A percentile compares a stretch with the other conserved stretches of the same genome.
Conservation (phyloP, 139 green algal species). For the Tetraselmis chui region DNA sequence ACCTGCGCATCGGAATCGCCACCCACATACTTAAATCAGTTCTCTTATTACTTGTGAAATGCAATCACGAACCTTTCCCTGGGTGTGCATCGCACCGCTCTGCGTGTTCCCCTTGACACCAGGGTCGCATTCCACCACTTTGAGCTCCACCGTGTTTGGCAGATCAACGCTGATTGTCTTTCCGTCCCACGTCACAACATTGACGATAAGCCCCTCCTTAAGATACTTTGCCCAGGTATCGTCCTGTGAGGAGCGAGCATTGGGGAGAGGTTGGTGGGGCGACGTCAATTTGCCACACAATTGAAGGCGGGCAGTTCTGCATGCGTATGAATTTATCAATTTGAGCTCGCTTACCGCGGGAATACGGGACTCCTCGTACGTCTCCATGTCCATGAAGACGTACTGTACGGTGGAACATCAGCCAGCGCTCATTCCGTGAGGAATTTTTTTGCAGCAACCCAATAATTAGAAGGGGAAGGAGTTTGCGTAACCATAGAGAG, state of each 20-base stretch:
- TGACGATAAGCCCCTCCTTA: slow-evolving; percentile 69
- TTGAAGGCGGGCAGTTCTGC: too few relatives aligned
- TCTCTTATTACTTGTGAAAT: too few relatives aligned
- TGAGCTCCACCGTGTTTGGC: slow-evolving; percentile 71
- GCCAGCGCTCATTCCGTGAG: slow-evolving; percentile 12
- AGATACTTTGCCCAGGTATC: slow-evolving; percentile 85
- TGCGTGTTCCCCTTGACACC: slow-evolving; percentile 86
- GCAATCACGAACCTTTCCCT: not conserved
- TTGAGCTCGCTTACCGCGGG: slow-evolving; percentile 15
- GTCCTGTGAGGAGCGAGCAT: slow-evolving; percentile 21
- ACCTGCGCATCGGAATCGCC: too few relatives aligned
- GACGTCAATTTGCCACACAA: too few relatives aligned
- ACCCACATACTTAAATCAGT: too few relatives aligned
- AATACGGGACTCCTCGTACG: slow-evolving; percentile 92
- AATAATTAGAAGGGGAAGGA: not conserved
- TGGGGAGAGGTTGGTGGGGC: too few relatives aligned
- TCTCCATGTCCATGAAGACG: slow-evolving; percentile 94
- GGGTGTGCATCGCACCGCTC: not conserved
- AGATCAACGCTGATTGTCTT: slow-evolving; percentile 87
- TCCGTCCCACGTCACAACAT: slow-evolving; percentile 81
- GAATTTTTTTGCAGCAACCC: not conserved
- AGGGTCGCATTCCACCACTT: slow-evolving; percentile 73
- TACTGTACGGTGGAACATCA: slow-evolving; percentile 36
- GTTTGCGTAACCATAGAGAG: not conserved
- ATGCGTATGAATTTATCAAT: not conserved